These are phyloP conservation scores for Neoboletus brunneissimus DNA, from an alignment of 768 basidiomycete genomes.

Conservation along the genomic window DNA sequence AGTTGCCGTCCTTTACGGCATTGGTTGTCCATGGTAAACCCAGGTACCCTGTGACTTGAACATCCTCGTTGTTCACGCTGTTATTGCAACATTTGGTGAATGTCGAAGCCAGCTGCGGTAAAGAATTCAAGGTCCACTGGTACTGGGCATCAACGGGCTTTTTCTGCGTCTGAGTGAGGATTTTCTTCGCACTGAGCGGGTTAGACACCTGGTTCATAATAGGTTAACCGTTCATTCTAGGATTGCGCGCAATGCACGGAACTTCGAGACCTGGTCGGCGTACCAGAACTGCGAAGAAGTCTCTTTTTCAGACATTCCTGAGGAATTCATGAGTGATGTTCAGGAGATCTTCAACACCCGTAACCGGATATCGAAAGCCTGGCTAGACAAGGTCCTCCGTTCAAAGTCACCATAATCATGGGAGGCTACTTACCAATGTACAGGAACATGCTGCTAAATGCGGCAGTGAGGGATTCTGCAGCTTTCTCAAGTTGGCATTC, in stretches of 20 bases:
- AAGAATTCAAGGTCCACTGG: conserved; percentile 14
- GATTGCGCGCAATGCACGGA: conserved; percentile 46
- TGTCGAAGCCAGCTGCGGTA: conserved; percentile 18
- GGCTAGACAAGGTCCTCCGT: conserved; percentile 40
- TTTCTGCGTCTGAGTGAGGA: conserved; percentile 49
- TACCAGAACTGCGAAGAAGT: conserved; percentile 51
- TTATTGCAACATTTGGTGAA: not conserved
- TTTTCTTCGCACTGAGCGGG: not conserved
- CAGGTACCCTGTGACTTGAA: conserved; percentile 2
- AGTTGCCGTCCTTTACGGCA: conserved; percentile 16
- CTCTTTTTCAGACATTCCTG: conserved; percentile 44
- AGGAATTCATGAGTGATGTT: conserved; percentile 36
- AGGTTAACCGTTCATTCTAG: conserved; percentile 26
- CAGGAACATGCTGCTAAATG: conserved; percentile 7
- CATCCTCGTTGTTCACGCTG: conserved; percentile 1
- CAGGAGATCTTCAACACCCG: conserved; percentile 38
- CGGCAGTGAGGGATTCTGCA: conserved; percentile 12
- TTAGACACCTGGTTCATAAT: not conserved
- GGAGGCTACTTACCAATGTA: not conserved
- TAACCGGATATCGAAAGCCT: conserved; percentile 38
- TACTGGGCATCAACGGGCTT: conserved; percentile 30
- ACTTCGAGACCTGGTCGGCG: conserved; percentile 51
- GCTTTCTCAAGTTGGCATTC: conserved; percentile 34
- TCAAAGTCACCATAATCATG: not conserved
- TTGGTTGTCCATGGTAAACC: not conserved